Conservation (phyloP, 1,284 basidiomycete genomes). For the Rugosomyces carneus region DNA sequence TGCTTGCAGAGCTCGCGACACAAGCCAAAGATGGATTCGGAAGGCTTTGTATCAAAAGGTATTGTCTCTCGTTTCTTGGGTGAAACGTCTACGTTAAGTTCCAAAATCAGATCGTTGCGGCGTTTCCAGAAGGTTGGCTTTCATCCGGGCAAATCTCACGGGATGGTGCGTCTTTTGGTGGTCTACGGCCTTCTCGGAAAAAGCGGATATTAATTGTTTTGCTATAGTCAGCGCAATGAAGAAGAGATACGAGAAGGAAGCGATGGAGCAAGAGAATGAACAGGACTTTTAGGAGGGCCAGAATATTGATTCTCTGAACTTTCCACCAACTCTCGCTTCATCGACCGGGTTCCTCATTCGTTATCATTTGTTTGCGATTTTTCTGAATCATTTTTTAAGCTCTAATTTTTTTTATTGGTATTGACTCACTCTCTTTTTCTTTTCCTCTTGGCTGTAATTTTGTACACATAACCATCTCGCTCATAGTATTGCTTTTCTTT, state of each 20-base stretch:
- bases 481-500: no score
- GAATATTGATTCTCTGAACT: not conserved
- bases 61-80: conserved; percentile 7
- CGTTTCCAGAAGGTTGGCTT: conserved; percentile 75
- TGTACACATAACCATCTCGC: conserved; percentile 20
- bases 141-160: conserved; percentile 54
- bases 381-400: not conserved
- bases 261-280: conserved; percentile 43
- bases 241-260: conserved; percentile 64
- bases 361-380: not conserved
- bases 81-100: not conserved
- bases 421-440: not conserved
- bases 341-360: not conserved
- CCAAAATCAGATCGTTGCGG: conserved; percentile 50
- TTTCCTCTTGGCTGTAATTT: conserved; percentile 37
- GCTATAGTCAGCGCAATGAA: conserved; percentile 69
- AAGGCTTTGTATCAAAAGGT: conserved; percentile 76
- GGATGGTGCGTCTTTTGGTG: conserved; percentile 34
- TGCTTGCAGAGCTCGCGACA: conserved; percentile 52
- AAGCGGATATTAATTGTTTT: not conserved
- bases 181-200: not conserved
- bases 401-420: not conserved
- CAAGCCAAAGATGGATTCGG: conserved; percentile 63
- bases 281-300: not conserved
- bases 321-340: not conserved